Base-by-base conservation (phyloP, 1,139 yeast species). In the Lodderomyces metapsilosis region DNA sequence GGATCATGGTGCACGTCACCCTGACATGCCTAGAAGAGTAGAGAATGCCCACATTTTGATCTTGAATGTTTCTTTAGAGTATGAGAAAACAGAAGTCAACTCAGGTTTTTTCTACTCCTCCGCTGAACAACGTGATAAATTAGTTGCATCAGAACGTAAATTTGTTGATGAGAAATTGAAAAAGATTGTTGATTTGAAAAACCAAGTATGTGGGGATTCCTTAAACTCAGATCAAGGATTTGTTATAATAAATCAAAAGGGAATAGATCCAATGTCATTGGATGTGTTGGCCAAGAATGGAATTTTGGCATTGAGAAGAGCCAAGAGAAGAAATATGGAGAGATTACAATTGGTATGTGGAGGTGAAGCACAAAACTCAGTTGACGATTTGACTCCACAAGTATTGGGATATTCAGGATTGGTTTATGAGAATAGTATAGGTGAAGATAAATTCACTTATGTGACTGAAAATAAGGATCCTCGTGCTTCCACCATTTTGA, bases 1-100 rank as follows among this genome's bases (percentile, higher is more conserved):
- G 52, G 99, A 94, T 61, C 99, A 94, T 61, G 99, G 99, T 48
- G 97, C 97, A 12, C 82, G 99, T 61, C 98, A 94, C 70, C 99
- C 99, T 34, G 98, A 92, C 64, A 94, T 94, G 99, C 98, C 98
- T 44, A 86, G 82, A 54, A 69, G 82, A 43, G 84, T 92, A 17
- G 79, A 80, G 52, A 88, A 92, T 63, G 96, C 97, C 1, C 74
- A 80, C 57, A 82, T 94, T 35, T 75, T 94, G 58, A 94, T 88
- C 40, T 75, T 94, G 56, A 94, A 94, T 62, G 98, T 94, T 36
- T 87, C 96, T 4, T 74, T 94, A 54, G 99, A 94, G 66, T 94
- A 92, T 62, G 99, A 94, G 61, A 94, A 94, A 72, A 88, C 97
- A 34, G 99, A 94, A 68, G 96, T 94, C 44, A 94, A 94, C 68